Evolutionary conservation across 129 eudicot species (phyloP).

Genomic region (Ambrosia trifida): DNA sequence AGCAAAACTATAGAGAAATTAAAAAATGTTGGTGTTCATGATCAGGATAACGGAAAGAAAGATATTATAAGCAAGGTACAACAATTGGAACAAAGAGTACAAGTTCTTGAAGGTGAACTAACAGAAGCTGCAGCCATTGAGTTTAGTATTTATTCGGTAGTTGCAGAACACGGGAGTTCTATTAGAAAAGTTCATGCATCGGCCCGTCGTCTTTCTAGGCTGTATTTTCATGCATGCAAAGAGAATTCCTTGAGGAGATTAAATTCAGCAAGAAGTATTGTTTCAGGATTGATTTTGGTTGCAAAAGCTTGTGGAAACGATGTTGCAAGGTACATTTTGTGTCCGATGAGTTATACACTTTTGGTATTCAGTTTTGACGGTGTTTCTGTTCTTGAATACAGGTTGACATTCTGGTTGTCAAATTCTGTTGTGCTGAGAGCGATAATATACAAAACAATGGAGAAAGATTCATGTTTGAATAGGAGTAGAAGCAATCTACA

Average conservation of each 20-base stretch:
- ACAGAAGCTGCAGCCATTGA: slow-evolving; percentile 92
- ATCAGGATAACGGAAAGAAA: slow-evolving; percentile 29
- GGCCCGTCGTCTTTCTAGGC: slow-evolving; percentile 86
- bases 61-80: slow-evolving; percentile 49
- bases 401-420: slow-evolving; percentile 96
- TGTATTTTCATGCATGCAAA: slow-evolving; percentile 73
- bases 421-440: slow-evolving; percentile 75
- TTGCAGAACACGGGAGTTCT: slow-evolving; percentile 93
- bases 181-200: slow-evolving; percentile 81
- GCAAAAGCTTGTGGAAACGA: slow-evolving; percentile 96
- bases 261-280: slow-evolving; percentile 59
- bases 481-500: slow-evolving; percentile 22
- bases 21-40: slow-evolving; percentile 30
- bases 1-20: slow-evolving; percentile 26
- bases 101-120: slow-evolving; percentile 66
- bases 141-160: slow-evolving; percentile 73
- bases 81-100: slow-evolving; percentile 58
- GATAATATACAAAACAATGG: slow-evolving; percentile 42
- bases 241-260: slow-evolving; percentile 51
- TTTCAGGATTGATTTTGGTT: slow-evolving; percentile 76
- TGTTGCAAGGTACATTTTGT: slow-evolving; percentile 74
- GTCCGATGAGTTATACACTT: slow-evolving; percentile 16
- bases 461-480: slow-evolving; percentile 37
- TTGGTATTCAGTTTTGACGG: slow-evolving; percentile 1
- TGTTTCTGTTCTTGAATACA: slow-evolving; percentile 32